Base-by-base conservation (phyloP, 2,329 filamentous ascomycete species). In the Calycina herbarum region DNA sequence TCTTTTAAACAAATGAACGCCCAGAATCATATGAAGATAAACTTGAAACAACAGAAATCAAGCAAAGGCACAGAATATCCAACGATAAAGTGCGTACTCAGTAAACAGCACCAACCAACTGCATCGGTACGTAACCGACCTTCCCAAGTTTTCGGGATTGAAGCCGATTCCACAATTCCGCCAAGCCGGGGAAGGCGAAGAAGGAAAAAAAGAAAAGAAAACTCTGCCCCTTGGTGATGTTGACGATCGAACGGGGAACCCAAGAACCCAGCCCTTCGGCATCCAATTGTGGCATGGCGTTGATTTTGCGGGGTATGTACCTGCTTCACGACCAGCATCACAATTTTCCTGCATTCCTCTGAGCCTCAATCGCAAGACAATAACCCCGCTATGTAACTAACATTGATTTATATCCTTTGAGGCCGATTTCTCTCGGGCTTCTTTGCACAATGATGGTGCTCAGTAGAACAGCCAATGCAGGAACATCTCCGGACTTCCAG, bases 281-380 rank as follows among this genome's bases (percentile, higher is more conserved):
- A 24, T 27, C 48, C 7, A 29, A 29, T 54, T 51, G 24, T 24
- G 20, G 20, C 20, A 24, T 51, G n/a, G 45, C 20, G 45, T 51
- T 51, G 10, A 51, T 20, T 51, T 51, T 24, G 45, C 45, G 45
- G 45, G 45, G 45, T 51, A 40, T 51, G 45, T 51, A 51, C 45
- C 45, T 51, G 45, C 20, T 51, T 51, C 35, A 40, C 35, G 35
- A 40, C 35, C 35, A 40, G 35, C 35, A 40, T 13, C 35, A 13
- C 35, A 15, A 40, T 3, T 51, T 51, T 24, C 45, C 8, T 24
- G 24, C 24, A 24, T 45, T 51, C 8, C 20, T 24, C 45, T 24
- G 45, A 51, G 45, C 45, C 45, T 51, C 45, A 27, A 29, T 29
- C 27, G 27, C 27, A 29, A 29, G 27, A 29, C 27, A 4, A 24